Conservation (phyloP, 805 yeast genomes). For the Candida parachauliodes region DNA sequence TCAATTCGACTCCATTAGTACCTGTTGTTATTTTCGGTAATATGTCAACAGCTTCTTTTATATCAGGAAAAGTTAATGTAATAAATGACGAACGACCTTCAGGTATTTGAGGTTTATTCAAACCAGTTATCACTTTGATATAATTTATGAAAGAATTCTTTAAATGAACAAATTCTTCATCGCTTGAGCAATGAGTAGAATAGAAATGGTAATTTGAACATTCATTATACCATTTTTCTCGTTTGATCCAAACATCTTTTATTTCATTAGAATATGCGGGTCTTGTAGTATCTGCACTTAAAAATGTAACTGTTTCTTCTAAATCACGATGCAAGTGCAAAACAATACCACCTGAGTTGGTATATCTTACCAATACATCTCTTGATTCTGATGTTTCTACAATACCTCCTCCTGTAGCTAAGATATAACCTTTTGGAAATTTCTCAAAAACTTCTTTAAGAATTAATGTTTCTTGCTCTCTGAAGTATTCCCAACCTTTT, state of each 20-base stretch:
- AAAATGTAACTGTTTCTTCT: slow-evolving; percentile 70
- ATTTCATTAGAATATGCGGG: slow-evolving; percentile 86
- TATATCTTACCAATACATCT: slow-evolving; percentile 52
- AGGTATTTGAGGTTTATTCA: slow-evolving; percentile 35
- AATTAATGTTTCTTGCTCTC: slow-evolving; percentile 59
- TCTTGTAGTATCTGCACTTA: slow-evolving; percentile 74
- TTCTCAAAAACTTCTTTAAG: slow-evolving; percentile 47
- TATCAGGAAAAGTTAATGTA: slow-evolving; percentile 66
- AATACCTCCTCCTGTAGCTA: slow-evolving; percentile 96
- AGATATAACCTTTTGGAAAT: slow-evolving; percentile 50
- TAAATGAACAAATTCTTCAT: slow-evolving; percentile 52
- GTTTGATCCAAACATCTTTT: slow-evolving; percentile 75
- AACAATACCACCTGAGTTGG: slow-evolving; percentile 66
- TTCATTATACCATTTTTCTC: slow-evolving; percentile 75
- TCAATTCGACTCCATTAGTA: slow-evolving; percentile 75
- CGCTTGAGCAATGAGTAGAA: slow-evolving; percentile 65
- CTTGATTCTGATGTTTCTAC: slow-evolving; percentile 77
- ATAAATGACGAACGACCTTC: slow-evolving; percentile 60
- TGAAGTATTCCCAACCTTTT: slow-evolving; percentile 86
- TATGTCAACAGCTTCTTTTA: slow-evolving; percentile 41
- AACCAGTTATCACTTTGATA: slow-evolving; percentile 62
- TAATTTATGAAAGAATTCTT: slow-evolving; percentile 57
- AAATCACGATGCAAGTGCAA: slow-evolving; percentile 88
- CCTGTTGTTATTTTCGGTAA: slow-evolving; percentile 62
- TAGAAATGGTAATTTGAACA: slow-evolving; percentile 77